phyloP scores from a whole-genome alignment of 148 eudicot genomes.

The Rhododendron kiyosumense region DNA sequence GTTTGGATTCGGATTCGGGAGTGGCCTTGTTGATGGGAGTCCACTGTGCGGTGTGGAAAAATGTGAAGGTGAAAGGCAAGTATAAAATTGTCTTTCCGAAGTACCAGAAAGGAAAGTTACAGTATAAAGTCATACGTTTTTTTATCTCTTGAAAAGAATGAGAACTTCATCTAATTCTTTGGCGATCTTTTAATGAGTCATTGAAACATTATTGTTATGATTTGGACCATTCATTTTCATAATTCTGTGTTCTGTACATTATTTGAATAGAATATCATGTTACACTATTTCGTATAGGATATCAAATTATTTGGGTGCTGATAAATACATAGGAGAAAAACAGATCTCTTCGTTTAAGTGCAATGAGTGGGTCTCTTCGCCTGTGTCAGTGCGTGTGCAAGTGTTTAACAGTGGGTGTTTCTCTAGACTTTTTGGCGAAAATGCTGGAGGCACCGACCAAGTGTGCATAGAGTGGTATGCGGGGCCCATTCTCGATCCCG shows the following conservation, averaged over 20 bases:
- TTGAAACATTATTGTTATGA: background rate
- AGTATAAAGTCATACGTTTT: too few species aligned
- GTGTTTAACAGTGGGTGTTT: too few species aligned
- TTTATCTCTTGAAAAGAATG: background rate
- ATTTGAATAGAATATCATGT: too few species aligned
- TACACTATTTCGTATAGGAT: too few species aligned
- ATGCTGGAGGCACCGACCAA: too few species aligned
- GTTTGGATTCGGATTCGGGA: background rate
- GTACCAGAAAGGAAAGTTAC: too few species aligned
- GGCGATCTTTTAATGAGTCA: background rate
- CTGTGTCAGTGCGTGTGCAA: too few species aligned
- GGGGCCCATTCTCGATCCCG: too few species aligned
- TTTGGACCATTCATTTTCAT: background rate
- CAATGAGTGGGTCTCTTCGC: too few species aligned
- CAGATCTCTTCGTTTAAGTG: too few species aligned
- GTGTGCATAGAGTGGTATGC: too few species aligned
- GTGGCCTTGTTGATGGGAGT: background rate
- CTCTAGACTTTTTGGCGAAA: too few species aligned
- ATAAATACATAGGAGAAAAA: background rate
- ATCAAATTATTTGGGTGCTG: background rate
- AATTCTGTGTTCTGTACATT: background rate
- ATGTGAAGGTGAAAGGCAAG: background rate
- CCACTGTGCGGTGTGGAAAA: background rate
- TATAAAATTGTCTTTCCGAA: background rate
- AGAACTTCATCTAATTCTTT: background rate